Percentiles rank a stretch among this genome's conserved stretches.
Conservation (phyloP, 2,329 filamentous ascomycete genomes). For the Fusarium fujikuroi region DNA sequence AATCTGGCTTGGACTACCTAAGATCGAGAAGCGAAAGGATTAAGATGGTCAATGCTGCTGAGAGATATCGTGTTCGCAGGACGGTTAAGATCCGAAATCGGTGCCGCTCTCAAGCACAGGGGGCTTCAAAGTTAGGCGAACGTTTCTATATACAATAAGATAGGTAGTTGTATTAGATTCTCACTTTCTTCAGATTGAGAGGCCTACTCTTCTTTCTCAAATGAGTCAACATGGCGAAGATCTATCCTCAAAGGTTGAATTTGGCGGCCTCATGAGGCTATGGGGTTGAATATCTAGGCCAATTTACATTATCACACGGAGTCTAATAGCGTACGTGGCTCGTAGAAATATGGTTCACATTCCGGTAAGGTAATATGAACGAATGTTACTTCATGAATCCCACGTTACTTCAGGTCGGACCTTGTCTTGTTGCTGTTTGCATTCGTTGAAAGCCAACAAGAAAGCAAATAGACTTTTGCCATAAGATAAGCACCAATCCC, state of each 20-base stretch:
- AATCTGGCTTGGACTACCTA: constrained; percentile 59
- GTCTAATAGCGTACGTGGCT: too few relatives aligned
- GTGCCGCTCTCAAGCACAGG: too few relatives aligned
- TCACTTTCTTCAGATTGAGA: fast-evolving
- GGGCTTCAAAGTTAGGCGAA: too few relatives aligned
- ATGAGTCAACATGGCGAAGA: not conserved
- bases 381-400: too few relatives aligned
- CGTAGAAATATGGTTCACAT: too few relatives aligned
- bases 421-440: not conserved
- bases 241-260: too few relatives aligned
- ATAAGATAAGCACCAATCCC: too few relatives aligned
- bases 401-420: fast-evolving
- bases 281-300: not conserved
- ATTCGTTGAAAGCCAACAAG: not conserved
- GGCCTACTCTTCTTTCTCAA: not conserved
- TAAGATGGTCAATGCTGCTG: constrained; percentile 12
- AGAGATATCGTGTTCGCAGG: not conserved
- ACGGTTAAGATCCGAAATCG: not conserved
- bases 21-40: constrained; percentile 53
- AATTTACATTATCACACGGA: not conserved
- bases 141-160: not conserved
- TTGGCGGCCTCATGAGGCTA: not conserved
- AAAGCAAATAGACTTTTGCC: too few relatives aligned
- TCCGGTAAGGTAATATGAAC: too few relatives aligned
- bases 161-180: too few relatives aligned